Evolutionary conservation across 345 rosid species (phyloP).

Genomic region (Arabidopsis thaliana): TAIR10.1 NC_003076.8:23580501-23581000

Average conservation of each 20-base stretch:
- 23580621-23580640: conserved; percentile 90
- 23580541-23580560: background rate
- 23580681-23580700: conserved; percentile 90
- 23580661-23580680: conserved; percentile 99
- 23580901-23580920: conserved; percentile 25
- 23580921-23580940: background rate
- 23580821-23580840: conserved; percentile 87
- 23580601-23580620: conserved; percentile 91
- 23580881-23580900: conserved; percentile 58
- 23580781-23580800: conserved; percentile 94
- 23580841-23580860: conserved; percentile 82
- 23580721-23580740: background rate
- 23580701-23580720: conserved; percentile 37
- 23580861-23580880: conserved; percentile 95
- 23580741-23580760: background rate
- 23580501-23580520: conserved; percentile 15
- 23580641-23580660: conserved; percentile 97
- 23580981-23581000: conserved; percentile 99
- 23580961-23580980: conserved; percentile 98
- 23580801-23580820: conserved; percentile 96
- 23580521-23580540: conserved; percentile 19
- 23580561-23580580: conserved; percentile 75
- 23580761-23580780: conserved; percentile 29
- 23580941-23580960: background rate
- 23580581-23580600: conserved; percentile 96